Percentiles rank a stretch among this genome's conserved stretches.
phyloP scores from a whole-genome alignment of 164 flowering plant genomes.

The Euptelea pleiosperma region DNA sequence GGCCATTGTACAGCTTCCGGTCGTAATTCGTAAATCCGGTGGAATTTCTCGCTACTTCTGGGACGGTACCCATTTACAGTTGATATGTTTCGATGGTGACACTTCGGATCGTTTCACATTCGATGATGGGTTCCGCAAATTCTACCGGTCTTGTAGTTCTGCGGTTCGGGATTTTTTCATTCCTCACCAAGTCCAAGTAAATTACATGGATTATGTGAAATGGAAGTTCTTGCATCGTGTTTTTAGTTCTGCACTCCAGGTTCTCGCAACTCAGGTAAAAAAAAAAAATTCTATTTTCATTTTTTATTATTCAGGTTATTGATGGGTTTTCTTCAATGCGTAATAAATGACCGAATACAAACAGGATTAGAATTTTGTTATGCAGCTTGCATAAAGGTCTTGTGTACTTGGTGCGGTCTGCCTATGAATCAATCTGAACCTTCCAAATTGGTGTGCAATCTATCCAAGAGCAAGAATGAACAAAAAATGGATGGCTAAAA shows the following conservation, averaged over 20 bases:
- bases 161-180: slow-evolving; percentile 55
- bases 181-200: slow-evolving; percentile 52
- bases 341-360: too few relatives aligned
- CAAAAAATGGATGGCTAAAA: too few relatives aligned
- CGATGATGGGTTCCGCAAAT: slow-evolving; percentile 33
- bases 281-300: not conserved
- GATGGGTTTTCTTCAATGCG: too few relatives aligned
- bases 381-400: too few relatives aligned
- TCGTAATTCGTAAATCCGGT: slow-evolving; percentile 48
- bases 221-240: slow-evolving; percentile 89
- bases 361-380: too few relatives aligned
- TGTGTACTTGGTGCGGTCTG: too few relatives aligned
- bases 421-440: too few relatives aligned
- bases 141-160: slow-evolving; percentile 23
- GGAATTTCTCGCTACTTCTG: slow-evolving; percentile 49
- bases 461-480: too few relatives aligned
- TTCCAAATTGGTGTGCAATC: too few relatives aligned
- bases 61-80: slow-evolving; percentile 48
- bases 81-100: slow-evolving; percentile 39
- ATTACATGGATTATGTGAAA: slow-evolving; percentile 71
- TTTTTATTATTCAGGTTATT: not conserved
- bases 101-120: slow-evolving; percentile 13
- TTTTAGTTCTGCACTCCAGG: slow-evolving; percentile 86
- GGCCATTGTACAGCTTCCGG: slow-evolving; percentile 33
- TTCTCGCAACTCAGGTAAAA: slow-evolving; percentile 90